Percentiles rank a stretch among this genome's conserved stretches.
phyloP scores from a whole-genome alignment of 768 basidiomycete genomes.

The Termitomyces sp. region DNA sequence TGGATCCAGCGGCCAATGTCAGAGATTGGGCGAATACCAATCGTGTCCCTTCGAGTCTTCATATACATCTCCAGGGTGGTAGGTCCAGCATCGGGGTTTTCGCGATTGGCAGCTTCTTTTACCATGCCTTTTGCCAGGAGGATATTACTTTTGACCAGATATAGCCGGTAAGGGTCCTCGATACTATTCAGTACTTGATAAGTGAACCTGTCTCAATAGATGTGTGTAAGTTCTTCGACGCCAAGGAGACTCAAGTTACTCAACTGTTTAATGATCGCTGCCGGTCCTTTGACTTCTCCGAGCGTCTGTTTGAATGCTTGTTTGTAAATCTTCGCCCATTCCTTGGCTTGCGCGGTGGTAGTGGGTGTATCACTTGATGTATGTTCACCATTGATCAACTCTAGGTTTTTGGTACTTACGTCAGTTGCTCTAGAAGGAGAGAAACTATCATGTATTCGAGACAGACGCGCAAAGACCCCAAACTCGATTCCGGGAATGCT shows the following conservation, averaged over 20 bases:
- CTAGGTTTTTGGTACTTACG: not conserved
- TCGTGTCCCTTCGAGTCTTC: constrained; percentile 3
- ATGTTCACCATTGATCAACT: not conserved
- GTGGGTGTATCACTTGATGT: constrained; percentile 6
- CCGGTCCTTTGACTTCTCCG: not conserved
- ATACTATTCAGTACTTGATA: not conserved
- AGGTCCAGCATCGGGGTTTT: constrained; percentile 1
- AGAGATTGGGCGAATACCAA: constrained; percentile 4
- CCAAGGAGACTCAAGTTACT: not conserved
- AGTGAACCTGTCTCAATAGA: not conserved
- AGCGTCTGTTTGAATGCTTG: constrained; percentile 7
- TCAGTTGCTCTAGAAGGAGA: constrained; percentile 9
- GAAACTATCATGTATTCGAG: constrained; percentile 8
- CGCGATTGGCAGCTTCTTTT: constrained; percentile 9
- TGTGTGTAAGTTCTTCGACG: not conserved
- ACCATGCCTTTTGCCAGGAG: constrained; percentile 6
- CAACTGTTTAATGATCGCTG: constrained; percentile 4
- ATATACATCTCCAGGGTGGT: constrained; percentile 4
- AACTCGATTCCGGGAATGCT: constrained; percentile 2
- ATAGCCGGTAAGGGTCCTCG: not conserved
- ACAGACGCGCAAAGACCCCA: not conserved
- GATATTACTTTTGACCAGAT: constrained; percentile 1
- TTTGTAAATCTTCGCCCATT: constrained; percentile 6
- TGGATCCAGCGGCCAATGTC: constrained; percentile 7
- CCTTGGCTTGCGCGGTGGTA: constrained; percentile 1